Evolutionary conservation across 75 land plant genomes (phyloP), one percentile per base, ranked within the genome.

Genomic region (Isoetes taiwanensis): DNA sequence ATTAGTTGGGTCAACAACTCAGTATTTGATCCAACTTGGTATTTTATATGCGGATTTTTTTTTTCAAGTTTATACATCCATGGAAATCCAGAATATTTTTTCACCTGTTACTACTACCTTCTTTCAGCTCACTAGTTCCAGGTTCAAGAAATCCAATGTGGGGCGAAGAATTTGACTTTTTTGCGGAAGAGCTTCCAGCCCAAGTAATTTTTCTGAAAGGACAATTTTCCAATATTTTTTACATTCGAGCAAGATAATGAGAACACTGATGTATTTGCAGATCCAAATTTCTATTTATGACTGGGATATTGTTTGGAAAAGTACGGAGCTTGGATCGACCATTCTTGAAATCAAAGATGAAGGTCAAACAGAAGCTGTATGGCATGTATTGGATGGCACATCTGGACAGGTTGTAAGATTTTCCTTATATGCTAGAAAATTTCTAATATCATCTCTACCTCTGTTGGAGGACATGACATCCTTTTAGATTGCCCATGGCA

Each of bases 261-360:
- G 20, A 32, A 32, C 2, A 32, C 33, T 29, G 1, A 3, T 62
- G 59, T 0, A 52, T 69, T 28, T 66, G 33, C 58, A 82, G 86
- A 73, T 83, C 19, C 70, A 35, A 61, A 76, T 94, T 38, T 76
- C 95, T 68, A 94, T 94, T 28, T 82, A 88, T 72, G 99, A 94
- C 56, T 94, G 99, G 99, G 99, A 94, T 76, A 94, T 94, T 62
- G 67, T 94, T 42, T 86, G 99, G 96, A 88, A 86, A 73, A 94
- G 96, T 63, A 71, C 90, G 40, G 73, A 72, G 50, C 99, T 94
- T 69, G 99, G 99, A 38, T 94, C 99, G 28, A 77, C 78, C 8
- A 80, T 64, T 12, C 74, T 94, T 65, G 65, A 80, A 46, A 75
- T 94, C 58, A 75, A 72, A 71, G 72, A 39, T 55, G 96, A 88